Evolutionary conservation across 2,329 filamentous ascomycete species (phyloP).

Genomic region (Trematosphaeria pertusa): DNA sequence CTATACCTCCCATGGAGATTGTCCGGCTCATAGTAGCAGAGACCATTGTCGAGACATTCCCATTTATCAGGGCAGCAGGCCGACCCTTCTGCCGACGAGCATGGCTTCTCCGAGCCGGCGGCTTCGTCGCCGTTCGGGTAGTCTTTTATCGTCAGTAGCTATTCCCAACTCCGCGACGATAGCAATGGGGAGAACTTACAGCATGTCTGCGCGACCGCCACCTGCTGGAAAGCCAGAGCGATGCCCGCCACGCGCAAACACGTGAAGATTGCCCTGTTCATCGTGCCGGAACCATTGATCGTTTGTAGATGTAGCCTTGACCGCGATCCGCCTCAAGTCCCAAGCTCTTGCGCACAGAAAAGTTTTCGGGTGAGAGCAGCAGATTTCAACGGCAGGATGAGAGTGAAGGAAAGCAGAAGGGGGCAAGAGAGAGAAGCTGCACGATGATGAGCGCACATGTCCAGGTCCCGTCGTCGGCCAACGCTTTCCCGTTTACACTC

Average conservation of each 20-base stretch:
- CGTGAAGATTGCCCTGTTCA: slow-evolving; percentile 21
- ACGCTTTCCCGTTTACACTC: neutral
- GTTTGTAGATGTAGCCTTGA: neutral
- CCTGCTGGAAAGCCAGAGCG: slow-evolving; percentile 23
- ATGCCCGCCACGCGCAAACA: slow-evolving; percentile 30
- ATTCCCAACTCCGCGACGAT: neutral
- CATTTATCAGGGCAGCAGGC: slow-evolving; percentile 47
- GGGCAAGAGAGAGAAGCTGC: too few species aligned
- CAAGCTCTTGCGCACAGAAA: neutral
- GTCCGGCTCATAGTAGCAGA: slow-evolving; percentile 37
- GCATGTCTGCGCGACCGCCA: slow-evolving; percentile 32
- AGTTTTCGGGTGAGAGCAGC: neutral
- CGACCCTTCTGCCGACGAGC: slow-evolving; percentile 40
- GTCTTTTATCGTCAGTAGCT: slow-evolving; percentile 31
- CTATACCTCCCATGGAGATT: slow-evolving; percentile 42
- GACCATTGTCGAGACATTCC: slow-evolving; percentile 47
- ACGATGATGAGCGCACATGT: too few species aligned
- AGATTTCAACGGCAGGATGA: too few species aligned
- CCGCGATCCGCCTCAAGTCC: neutral
- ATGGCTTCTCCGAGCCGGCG: slow-evolving; percentile 39
- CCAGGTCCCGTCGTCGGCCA: too few species aligned
- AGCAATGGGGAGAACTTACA: slow-evolving; percentile 33
- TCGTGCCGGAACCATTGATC: slow-evolving; percentile 17
- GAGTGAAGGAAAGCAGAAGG: too few species aligned
- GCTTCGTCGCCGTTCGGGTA: slow-evolving; percentile 42